A percentile compares a stretch with the other conserved stretches of the same genome.
phyloP scores from a whole-genome alignment of 495 filamentous ascomycete genomes.

The Xylaria telfairii region DNA sequence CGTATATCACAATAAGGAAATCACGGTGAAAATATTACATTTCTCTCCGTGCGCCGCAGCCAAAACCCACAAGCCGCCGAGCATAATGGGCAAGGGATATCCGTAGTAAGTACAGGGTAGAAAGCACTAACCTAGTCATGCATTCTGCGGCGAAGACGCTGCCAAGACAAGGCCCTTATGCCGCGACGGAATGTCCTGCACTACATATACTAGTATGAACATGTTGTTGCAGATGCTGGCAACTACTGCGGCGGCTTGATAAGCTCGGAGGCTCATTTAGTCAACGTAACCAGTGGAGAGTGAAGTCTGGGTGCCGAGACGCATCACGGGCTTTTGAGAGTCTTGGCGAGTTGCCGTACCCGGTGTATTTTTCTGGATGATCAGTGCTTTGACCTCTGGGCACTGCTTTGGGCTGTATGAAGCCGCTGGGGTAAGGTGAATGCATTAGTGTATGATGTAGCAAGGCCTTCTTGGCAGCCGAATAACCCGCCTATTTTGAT shows the following conservation, averaged over 20 bases:
- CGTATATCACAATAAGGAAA: constrained; percentile 1
- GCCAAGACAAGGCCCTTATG: constrained; percentile 10
- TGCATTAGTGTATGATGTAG: constrained; percentile 16
- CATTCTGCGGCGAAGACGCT: constrained; percentile 1
- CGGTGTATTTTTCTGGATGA: background rate
- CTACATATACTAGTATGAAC: background rate
- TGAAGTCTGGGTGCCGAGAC: constrained; percentile 17
- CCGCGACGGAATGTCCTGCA: background rate
- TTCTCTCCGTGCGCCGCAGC: background rate
- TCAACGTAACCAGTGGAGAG: constrained; percentile 1
- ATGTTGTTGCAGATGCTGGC: constrained; percentile 3
- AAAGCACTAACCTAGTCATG: background rate
- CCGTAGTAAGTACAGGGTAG: constrained; percentile 11
- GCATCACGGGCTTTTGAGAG: constrained; percentile 2
- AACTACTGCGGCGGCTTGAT: background rate
- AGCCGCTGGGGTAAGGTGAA: constrained; percentile 7
- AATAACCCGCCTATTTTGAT: background rate
- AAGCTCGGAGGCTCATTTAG: constrained; percentile 10
- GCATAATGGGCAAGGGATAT: background rate
- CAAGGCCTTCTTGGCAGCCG: background rate
- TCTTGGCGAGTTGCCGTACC: constrained; percentile 12
- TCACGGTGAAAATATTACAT: background rate
- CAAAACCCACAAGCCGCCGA: background rate
- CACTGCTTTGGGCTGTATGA: background rate
- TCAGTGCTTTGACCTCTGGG: constrained; percentile 21